Percentiles rank a stretch among this genome's conserved stretches.
These are phyloP conservation scores for Solanum paucissectum DNA, from an alignment of 257 asterid genomes.

Conservation along the genomic window DNA sequence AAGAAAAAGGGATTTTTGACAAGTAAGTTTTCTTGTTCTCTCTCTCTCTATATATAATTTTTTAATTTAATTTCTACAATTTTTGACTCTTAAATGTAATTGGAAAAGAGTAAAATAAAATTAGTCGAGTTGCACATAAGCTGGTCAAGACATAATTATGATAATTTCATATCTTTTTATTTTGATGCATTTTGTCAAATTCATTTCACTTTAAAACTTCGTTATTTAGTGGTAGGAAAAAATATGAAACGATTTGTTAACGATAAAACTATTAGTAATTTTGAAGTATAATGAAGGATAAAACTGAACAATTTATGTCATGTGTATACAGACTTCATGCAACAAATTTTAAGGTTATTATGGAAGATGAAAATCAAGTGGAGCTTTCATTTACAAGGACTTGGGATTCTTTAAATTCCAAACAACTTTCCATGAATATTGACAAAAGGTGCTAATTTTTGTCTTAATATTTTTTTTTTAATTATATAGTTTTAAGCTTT, in stretches of 20 bases:
- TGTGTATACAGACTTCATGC: slow-evolving; percentile 39
- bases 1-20: slow-evolving; percentile 15
- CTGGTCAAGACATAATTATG: accelerated
- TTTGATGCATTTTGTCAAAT: not conserved
- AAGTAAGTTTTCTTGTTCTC: slow-evolving; percentile 21
- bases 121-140: accelerated
- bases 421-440: slow-evolving; percentile 47
- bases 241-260: not conserved
- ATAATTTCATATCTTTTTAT: not conserved
- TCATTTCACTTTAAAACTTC: not conserved
- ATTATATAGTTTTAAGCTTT: not conserved
- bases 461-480: not conserved
- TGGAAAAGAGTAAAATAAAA: not conserved
- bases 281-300: no score
- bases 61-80: no score
- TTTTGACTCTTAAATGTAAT: not conserved
- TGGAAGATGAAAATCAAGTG: slow-evolving; percentile 46
- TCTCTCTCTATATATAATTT: no score
- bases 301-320: no score
- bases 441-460: slow-evolving; percentile 57
- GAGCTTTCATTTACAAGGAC: slow-evolving; percentile 59
- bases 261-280: not conserved
- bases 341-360: slow-evolving; percentile 21
- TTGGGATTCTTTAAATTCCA: slow-evolving; percentile 15
- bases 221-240: not conserved